Conservation (phyloP, 1,284 basidiomycete species). For the Ustilago vetiveriae region DNA sequence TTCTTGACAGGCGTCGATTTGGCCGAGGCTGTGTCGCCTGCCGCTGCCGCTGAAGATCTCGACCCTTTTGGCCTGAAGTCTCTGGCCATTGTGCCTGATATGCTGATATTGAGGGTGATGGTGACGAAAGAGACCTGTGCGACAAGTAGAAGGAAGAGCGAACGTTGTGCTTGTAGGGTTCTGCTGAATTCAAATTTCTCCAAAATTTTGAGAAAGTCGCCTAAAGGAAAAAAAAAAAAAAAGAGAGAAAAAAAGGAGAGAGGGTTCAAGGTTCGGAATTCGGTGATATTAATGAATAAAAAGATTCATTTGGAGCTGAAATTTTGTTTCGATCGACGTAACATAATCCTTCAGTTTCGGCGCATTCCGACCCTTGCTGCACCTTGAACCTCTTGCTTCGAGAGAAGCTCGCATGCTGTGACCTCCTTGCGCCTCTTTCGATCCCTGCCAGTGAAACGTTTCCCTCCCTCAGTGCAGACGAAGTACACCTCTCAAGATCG, state of each 20-base stretch:
- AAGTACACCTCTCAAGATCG: neutral
- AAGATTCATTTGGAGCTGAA: neutral
- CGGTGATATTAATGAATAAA: no score
- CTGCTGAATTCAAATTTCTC: no score
- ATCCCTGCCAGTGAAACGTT: no score
- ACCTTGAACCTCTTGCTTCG: no score
- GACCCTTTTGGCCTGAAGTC: conserved; percentile 55
- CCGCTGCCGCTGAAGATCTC: conserved; percentile 4
- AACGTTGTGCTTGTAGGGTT: no score
- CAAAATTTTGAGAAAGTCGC: neutral
- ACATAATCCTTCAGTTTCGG: neutral
- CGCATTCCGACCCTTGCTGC: neutral
- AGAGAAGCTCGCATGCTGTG: no score
- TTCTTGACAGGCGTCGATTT: conserved; percentile 21
- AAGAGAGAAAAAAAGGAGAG: neutral
- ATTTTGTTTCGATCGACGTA: neutral
- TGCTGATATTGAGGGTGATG: no score
- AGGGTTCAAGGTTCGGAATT: neutral
- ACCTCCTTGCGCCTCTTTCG: neutral
- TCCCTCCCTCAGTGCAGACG: neutral
- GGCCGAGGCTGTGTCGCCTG: conserved; percentile 7
- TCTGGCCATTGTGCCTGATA: conserved; percentile 48
- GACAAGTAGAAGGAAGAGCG: no score
- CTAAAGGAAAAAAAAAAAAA: neutral
- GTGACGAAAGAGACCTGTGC: no score